Percentiles rank a stretch among this genome's conserved stretches.
Evolutionary conservation across 129 eudicot genomes (phyloP).

Genomic region (Saposhnikovia divaricata): DNA sequence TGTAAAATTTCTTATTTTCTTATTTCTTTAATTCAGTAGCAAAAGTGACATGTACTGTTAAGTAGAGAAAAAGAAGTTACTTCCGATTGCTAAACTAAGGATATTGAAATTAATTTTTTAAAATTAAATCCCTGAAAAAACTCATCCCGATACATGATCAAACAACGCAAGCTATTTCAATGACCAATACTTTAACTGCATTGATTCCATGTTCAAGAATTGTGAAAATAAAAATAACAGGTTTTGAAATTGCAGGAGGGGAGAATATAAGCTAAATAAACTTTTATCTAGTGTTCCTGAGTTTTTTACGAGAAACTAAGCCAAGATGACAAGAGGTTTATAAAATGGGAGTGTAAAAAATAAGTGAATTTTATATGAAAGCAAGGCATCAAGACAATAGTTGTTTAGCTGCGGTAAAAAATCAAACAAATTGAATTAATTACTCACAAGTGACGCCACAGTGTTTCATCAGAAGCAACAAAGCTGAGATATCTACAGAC

Average conservation of each 20-base stretch:
- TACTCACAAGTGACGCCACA: constrained; percentile 97
- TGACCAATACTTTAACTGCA: background rate
- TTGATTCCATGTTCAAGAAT: background rate
- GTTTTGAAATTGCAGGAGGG: background rate
- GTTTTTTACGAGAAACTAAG: background rate
- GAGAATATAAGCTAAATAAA: background rate
- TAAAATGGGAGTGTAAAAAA: background rate
- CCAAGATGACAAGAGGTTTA: background rate
- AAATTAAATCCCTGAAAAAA: background rate
- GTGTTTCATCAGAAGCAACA: constrained; percentile 74
- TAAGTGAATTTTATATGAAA: background rate
- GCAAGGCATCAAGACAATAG: background rate
- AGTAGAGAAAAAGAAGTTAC: background rate
- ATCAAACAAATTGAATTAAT: background rate
- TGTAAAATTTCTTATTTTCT: background rate
- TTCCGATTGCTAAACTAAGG: background rate
- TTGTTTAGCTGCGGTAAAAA: background rate
- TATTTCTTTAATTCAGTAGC: background rate
- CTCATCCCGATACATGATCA: background rate
- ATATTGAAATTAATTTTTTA: background rate
- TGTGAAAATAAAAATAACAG: background rate
- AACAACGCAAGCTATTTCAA: background rate
- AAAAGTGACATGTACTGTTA: background rate
- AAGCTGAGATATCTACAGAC: constrained; percentile 74
- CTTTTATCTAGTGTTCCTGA: background rate